A percentile compares a stretch with the other conserved stretches of the same genome.
Evolutionary conservation across 495 filamentous ascomycete genomes (phyloP).

Genomic region (Trichoderma erinaceum): DNA sequence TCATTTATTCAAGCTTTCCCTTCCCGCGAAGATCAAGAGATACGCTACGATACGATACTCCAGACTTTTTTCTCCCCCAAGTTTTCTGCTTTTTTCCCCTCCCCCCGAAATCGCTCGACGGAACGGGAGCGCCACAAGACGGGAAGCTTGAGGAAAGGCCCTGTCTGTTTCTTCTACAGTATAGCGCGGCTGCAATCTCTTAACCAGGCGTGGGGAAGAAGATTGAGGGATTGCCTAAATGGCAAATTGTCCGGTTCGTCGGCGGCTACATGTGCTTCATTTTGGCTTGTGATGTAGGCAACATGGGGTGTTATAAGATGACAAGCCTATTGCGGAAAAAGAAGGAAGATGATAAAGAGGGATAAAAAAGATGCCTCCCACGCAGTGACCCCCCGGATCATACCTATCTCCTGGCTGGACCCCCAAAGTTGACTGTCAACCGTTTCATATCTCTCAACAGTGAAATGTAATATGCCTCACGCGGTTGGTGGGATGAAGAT

Average conservation of each 20-base stretch:
- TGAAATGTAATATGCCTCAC: background rate
- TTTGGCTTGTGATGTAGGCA: background rate
- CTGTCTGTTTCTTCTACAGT: background rate
- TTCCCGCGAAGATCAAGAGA: background rate
- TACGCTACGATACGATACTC: background rate
- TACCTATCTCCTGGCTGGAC: background rate
- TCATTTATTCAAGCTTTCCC: background rate
- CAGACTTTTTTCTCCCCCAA: background rate
- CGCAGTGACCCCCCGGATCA: background rate
- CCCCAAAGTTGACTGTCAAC: background rate
- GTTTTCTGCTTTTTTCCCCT: background rate
- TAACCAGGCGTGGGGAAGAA: constrained; percentile 8
- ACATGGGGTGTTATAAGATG: background rate
- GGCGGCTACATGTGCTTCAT: background rate
- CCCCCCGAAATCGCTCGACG: constrained; percentile 5
- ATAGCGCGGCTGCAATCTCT: constrained; percentile 6
- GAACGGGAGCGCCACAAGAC: background rate
- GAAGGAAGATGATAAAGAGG: too few species aligned
- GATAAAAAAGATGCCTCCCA: background rate
- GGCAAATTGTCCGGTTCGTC: constrained; percentile 3
- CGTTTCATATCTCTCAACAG: too few species aligned
- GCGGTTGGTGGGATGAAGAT: background rate
- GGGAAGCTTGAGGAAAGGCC: background rate
- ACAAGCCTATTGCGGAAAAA: too few species aligned
- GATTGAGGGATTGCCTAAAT: background rate